Evolutionary conservation across 768 basidiomycete genomes (phyloP), one percentile per base, ranked within the genome.

Genomic region (Collybia sp.): DNA sequence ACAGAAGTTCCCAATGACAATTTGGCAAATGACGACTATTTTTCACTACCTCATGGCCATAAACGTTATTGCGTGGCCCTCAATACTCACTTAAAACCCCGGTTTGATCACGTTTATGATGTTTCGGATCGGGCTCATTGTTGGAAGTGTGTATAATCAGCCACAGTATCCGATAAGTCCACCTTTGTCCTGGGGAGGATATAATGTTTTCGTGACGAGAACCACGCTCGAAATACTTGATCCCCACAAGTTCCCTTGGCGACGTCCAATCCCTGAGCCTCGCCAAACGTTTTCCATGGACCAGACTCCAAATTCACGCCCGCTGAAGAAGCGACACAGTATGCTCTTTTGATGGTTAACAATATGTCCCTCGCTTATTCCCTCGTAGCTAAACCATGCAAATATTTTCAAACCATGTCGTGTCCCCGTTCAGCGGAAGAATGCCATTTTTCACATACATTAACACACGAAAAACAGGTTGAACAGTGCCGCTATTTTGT

Each of bases 391-490:
- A 77, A 75, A 58, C 75, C 73, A 17, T 77, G 75, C 58, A 71
- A 66, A 57, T 77, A 65, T 55, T 77, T 69, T 47, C 73, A 75
- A 55, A 50, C 62, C 12, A 63, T 60, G 39, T 65, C 54, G 47
- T 77, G 74, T 52, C 67, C 71, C 12, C 60, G 68, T 43, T 56
- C 73, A n/a, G 66, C 67, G 30, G 68, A 71, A 30, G 68, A 67
- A 18, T 77, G 75, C 57, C 71, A 75, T 50, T 75, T 77, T 54
- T 66, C 68, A 31, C 74, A 77, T 53, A 58, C 72, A 33, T 46
- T 69, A 16, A 54, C 59, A 13, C 59, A 67, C 40, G 49, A 59
- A 13, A 51, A 55, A 16, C 25, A 8, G 8, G 40, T 57, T 10
- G 37, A 58, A 16, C 56, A 47, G 12, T 72, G 72, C 49, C 60